Evolutionary conservation across 2,329 filamentous ascomycete species (phyloP).

Genomic region (Thermothelomyces thermophilus): DNA sequence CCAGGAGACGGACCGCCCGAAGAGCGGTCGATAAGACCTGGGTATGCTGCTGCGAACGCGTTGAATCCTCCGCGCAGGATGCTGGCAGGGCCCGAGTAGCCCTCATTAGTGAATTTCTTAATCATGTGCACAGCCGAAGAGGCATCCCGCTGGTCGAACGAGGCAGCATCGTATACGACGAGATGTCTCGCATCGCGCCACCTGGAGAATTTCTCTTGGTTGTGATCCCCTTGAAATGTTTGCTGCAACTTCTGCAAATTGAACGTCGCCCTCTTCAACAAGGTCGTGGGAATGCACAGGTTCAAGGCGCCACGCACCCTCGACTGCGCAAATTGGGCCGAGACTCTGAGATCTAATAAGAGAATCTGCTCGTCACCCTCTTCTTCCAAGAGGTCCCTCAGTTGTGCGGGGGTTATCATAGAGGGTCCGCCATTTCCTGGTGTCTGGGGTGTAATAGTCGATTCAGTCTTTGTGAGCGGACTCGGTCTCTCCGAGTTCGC

Average conservation of each 20-base stretch:
- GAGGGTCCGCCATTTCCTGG: constrained; percentile 41
- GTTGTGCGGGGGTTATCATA: constrained; percentile 48
- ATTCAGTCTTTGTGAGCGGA: constrained; percentile 27
- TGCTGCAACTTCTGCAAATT: constrained; percentile 81
- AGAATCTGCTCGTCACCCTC: constrained; percentile 44
- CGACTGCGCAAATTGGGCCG: constrained; percentile 69
- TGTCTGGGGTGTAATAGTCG: constrained; percentile 48
- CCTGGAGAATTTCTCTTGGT: constrained; percentile 64
- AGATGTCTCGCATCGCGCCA: constrained; percentile 73
- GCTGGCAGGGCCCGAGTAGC: constrained; percentile 65
- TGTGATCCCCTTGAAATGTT: constrained; percentile 68
- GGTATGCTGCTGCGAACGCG: constrained; percentile 61
- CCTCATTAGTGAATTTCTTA: constrained; percentile 85
- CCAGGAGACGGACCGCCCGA: constrained; percentile 39
- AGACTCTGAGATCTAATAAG: constrained; percentile 79
- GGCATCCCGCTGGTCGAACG: constrained; percentile 73
- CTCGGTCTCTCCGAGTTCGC: constrained; percentile 35
- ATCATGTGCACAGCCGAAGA: constrained; percentile 75
- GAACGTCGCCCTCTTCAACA: constrained; percentile 86
- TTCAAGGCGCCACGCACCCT: constrained; percentile 79
- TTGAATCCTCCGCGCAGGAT: constrained; percentile 79
- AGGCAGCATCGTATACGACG: constrained; percentile 78
- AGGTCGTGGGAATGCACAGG: constrained; percentile 88
- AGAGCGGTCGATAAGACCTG: constrained; percentile 54
- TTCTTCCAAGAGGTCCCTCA: constrained; percentile 50